Evolutionary conservation across 1,284 basidiomycete genomes (phyloP).

Genomic region (Apiotrichum sp.): DNA sequence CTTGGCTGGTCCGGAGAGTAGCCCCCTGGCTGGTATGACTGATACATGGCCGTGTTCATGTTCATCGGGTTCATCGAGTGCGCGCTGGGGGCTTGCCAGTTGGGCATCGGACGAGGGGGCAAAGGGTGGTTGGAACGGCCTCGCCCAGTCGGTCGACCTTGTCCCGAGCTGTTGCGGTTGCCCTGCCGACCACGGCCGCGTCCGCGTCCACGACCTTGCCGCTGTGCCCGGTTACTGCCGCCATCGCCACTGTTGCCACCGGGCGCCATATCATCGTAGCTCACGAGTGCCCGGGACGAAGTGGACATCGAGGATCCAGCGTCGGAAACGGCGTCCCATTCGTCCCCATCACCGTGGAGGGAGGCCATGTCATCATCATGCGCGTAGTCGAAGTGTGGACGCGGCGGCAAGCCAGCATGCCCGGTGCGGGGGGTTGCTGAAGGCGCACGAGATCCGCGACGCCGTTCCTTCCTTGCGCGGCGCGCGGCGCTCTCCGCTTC

Average conservation of each 20-base stretch:
- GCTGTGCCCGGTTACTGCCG: constrained; percentile 16
- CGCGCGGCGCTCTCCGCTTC: constrained; percentile 52
- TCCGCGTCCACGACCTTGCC: constrained; percentile 22
- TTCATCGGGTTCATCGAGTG: not conserved
- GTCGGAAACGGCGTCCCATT: constrained; percentile 22
- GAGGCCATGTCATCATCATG: constrained; percentile 16
- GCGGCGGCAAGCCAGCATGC: constrained; percentile 18
- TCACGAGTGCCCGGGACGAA: constrained; percentile 7
- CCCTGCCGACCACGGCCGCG: not conserved
- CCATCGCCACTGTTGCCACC: constrained; percentile 14
- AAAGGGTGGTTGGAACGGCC: constrained; percentile 1
- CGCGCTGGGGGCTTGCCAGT: not conserved
- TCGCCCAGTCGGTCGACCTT: not conserved
- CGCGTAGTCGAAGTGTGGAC: constrained; percentile 42
- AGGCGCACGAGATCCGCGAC: constrained; percentile 1
- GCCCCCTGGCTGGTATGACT: constrained; percentile 11
- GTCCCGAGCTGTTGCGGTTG: not conserved
- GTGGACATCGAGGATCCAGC: not conserved
- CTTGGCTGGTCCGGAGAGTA: constrained; percentile 10
- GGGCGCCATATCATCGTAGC: constrained; percentile 18
- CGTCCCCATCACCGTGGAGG: constrained; percentile 24
- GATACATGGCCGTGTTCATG: not conserved
- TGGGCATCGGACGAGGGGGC: constrained; percentile 2
- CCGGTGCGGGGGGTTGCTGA: not conserved
- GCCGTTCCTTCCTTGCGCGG: constrained; percentile 18